Evolutionary conservation across 208 protist species (phyloP).

Genomic region (Leishmania gerbilli): DNA sequence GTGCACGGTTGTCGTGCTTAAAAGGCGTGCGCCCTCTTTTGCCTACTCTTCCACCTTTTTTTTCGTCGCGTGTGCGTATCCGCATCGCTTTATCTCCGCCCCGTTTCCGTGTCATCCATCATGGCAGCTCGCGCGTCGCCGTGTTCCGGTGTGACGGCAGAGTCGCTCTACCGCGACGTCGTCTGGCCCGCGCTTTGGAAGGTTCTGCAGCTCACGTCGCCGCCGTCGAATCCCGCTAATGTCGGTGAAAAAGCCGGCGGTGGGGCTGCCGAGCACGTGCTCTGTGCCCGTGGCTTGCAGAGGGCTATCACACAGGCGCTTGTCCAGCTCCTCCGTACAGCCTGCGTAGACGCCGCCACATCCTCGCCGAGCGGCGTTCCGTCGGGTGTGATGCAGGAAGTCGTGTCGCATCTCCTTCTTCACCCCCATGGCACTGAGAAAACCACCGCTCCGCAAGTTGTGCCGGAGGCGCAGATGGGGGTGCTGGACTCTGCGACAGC

Average conservation of each 20-base stretch:
- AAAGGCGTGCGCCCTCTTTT: neutral
- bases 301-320: conserved; percentile 19
- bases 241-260: neutral
- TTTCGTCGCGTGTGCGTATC: neutral
- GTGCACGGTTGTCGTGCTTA: neutral
- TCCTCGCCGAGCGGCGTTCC: neutral
- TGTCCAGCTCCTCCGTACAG: conserved; percentile 15
- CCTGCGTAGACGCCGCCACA: neutral
- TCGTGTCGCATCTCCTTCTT: conserved; percentile 20
- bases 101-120: neutral
- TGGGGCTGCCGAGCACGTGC: conserved; percentile 1
- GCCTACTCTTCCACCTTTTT: neutral
- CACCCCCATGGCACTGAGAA: conserved; percentile 9
- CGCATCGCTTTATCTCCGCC: neutral
- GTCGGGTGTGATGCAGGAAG: conserved; percentile 5
- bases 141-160: conserved; percentile 9
- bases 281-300: conserved; percentile 13
- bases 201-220: conserved; percentile 11
- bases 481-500: conserved; percentile 4
- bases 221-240: neutral
- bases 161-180: conserved; percentile 13
- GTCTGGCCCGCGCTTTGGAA: conserved; percentile 32
- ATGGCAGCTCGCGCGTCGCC: conserved; percentile 1
- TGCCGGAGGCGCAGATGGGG: conserved; percentile 6
- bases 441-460: neutral